These are phyloP conservation scores for Aspergillus bertholletiae DNA, from an alignment of 495 filamentous ascomycete species.

Conservation along the genomic window DNA sequence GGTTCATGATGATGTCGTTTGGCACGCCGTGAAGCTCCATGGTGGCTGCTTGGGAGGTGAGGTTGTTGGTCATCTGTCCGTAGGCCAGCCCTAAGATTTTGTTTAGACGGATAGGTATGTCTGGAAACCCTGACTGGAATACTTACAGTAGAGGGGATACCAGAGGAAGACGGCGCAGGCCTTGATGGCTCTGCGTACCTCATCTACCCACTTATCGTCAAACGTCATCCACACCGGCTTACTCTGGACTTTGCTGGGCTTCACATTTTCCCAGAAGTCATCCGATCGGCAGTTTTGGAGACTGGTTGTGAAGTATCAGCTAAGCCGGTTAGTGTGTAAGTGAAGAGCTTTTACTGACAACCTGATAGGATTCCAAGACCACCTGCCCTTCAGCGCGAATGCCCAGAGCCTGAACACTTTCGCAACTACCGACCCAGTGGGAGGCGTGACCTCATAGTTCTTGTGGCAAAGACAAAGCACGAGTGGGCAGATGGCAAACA, in stretches of 20 bases:
- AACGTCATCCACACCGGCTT: conserved; percentile 63
- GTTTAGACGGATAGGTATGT: background rate
- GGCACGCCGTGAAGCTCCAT: conserved; percentile 50
- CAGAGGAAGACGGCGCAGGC: conserved; percentile 54
- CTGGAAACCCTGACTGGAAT: background rate
- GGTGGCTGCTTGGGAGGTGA: conserved; percentile 51
- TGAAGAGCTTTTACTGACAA: conserved; percentile 20
- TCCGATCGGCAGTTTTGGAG: conserved; percentile 49
- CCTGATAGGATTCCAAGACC: conserved; percentile 51
- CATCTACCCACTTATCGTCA: conserved; percentile 53
- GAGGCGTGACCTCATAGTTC: conserved; percentile 55
- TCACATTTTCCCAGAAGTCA: conserved; percentile 60
- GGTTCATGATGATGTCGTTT: conserved; percentile 70
- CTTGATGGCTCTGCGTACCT: conserved; percentile 44
- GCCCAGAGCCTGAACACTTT: conserved; percentile 52
- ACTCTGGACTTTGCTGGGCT: conserved; percentile 55
- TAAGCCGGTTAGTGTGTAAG: background rate
- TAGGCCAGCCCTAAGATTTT: conserved; percentile 47
- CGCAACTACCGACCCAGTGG: conserved; percentile 60
- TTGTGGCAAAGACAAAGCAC: conserved; percentile 58
- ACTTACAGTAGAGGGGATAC: conserved; percentile 57
- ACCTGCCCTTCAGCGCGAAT: conserved; percentile 57
- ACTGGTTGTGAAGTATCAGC: conserved; percentile 21
- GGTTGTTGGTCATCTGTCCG: conserved; percentile 58
- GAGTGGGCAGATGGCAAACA: conserved; percentile 56